Evolutionary conservation across 495 filamentous ascomycete genomes (phyloP), one percentile per base, ranked within the genome.

Genomic region (Aspergillus bertholletiae): DNA sequence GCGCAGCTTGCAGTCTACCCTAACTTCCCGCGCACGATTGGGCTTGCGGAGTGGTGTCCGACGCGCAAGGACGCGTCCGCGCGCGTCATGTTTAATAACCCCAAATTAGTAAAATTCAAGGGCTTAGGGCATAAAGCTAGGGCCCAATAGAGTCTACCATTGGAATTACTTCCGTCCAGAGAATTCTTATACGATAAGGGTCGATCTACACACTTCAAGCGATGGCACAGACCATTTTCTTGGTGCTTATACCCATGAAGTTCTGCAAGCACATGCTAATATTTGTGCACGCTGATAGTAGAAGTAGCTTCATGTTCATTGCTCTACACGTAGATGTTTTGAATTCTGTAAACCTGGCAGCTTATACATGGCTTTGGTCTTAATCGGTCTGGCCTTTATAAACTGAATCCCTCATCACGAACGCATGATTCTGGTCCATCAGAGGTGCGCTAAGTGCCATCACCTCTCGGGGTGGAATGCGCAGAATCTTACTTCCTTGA

Each of bases 181-280:
- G n/a, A n/a, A n/a, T n/a, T n/a, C n/a, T n/a, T n/a, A n/a, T n/a
- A n/a, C n/a, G n/a, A n/a, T n/a, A n/a, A n/a, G n/a, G 53, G 87
- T 80, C 62, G 86, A 72, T 23, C 87, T 75, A 41, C 80, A 82
- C 0, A 80, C 81, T 65, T 87, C 84, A 11, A 85, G 69, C 0
- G 85, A 84, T 62, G 11, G 84, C 84, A 24, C 64, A 59, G 20
- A 88, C 80, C 85, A 88, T 87, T 67, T 87, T 84, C 63, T 88
- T 84, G 0, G 85, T 87, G 61, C 87, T 84, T 82, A 88, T 85
- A 57, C 81, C 83, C 84, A 88, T 87, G 41, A 87, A 48, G 61
- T 87, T 88, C 43, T 84, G 61, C 52, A 87, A 54, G 52, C 80
- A 87, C 84, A 88, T 88, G 66, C 84, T 88, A 8, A 84, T 85